A percentile compares a stretch with the other conserved stretches of the same genome.
Evolutionary conservation across 2,329 filamentous ascomycete species (phyloP).

Genomic region (Arachnopeziza araneosa): DNA sequence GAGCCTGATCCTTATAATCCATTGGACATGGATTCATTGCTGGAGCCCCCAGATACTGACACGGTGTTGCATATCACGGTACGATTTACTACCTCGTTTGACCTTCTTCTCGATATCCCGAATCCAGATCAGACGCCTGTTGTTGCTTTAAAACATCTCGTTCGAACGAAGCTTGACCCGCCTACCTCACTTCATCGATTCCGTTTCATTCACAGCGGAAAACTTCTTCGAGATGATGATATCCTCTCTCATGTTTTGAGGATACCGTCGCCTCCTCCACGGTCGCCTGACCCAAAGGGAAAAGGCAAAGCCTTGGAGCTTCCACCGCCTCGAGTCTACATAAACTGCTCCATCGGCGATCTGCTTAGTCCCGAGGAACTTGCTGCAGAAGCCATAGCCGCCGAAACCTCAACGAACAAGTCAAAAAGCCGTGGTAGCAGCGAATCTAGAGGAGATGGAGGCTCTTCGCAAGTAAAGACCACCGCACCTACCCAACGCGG

Average conservation of each 20-base stretch:
- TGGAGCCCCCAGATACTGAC: neutral
- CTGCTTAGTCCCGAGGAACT: slow-evolving; percentile 65
- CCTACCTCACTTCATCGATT: slow-evolving; percentile 63
- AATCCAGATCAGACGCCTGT: slow-evolving; percentile 65
- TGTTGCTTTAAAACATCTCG: slow-evolving; percentile 73
- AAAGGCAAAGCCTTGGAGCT: slow-evolving; percentile 64
- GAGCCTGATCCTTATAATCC: neutral
- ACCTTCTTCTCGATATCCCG: slow-evolving; percentile 72
- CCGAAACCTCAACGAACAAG: slow-evolving; percentile 16
- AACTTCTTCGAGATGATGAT: slow-evolving; percentile 70
- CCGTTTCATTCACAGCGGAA: slow-evolving; percentile 85
- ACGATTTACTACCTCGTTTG: slow-evolving; percentile 82
- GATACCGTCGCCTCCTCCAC: slow-evolving; percentile 47
- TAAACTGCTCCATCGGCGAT: slow-evolving; percentile 89
- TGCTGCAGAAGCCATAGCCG: slow-evolving; percentile 50
- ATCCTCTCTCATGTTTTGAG: slow-evolving; percentile 65
- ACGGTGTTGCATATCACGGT: slow-evolving; percentile 68
- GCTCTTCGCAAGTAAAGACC: slow-evolving; percentile 8
- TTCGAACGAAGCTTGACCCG: slow-evolving; percentile 64
- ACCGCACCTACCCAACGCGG: slow-evolving; percentile 61
- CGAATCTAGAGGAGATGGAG: slow-evolving; percentile 8
- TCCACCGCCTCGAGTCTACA: slow-evolving; percentile 59
- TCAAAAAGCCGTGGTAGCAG: slow-evolving; percentile 11
- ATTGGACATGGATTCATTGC: neutral
- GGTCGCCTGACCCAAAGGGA: slow-evolving; percentile 37